Conservation (phyloP, 2,329 filamentous ascomycete species). For the Aspergillus alliaceus region DNA sequence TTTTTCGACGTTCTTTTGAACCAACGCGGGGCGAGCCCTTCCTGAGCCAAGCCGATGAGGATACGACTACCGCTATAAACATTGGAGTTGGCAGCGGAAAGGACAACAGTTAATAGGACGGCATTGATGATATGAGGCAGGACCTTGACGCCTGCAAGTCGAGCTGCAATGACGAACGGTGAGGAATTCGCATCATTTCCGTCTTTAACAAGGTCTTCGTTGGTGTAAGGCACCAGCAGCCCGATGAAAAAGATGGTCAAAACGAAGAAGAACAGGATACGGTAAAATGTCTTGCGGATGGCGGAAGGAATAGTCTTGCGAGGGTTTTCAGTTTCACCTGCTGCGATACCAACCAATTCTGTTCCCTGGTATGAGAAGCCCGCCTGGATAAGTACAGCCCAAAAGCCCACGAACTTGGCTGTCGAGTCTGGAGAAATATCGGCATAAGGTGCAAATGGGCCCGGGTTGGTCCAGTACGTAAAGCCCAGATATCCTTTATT, state of each 20-base stretch:
- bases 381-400: slow-evolving; percentile 48
- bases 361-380: slow-evolving; percentile 56
- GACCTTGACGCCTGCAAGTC: slow-evolving; percentile 37
- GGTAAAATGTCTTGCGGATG: slow-evolving; percentile 73
- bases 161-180: slow-evolving; percentile 46
- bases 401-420: slow-evolving; percentile 66
- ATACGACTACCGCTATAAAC: slow-evolving; percentile 60
- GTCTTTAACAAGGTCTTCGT: slow-evolving; percentile 55
- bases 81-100: slow-evolving; percentile 46
- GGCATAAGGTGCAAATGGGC: slow-evolving; percentile 62
- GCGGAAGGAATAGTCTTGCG: slow-evolving; percentile 70
- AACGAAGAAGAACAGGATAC: slow-evolving; percentile 63
- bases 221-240: slow-evolving; percentile 63
- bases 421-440: slow-evolving; percentile 20
- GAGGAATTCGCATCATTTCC: slow-evolving; percentile 36
- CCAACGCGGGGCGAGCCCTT: slow-evolving; percentile 45
- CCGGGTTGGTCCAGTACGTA: slow-evolving; percentile 67
- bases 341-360: slow-evolving; percentile 75
- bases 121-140: slow-evolving; percentile 44
- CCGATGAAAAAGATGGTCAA: slow-evolving; percentile 63
- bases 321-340: slow-evolving; percentile 73
- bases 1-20: slow-evolving; percentile 43
- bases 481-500: slow-evolving; percentile 71
- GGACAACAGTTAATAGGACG: slow-evolving; percentile 43
- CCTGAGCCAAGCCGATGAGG: slow-evolving; percentile 63